Evolutionary conservation across 805 yeast species (phyloP), one percentile per base, ranked within the genome.

Genomic region (Millerago galiae): DNA sequence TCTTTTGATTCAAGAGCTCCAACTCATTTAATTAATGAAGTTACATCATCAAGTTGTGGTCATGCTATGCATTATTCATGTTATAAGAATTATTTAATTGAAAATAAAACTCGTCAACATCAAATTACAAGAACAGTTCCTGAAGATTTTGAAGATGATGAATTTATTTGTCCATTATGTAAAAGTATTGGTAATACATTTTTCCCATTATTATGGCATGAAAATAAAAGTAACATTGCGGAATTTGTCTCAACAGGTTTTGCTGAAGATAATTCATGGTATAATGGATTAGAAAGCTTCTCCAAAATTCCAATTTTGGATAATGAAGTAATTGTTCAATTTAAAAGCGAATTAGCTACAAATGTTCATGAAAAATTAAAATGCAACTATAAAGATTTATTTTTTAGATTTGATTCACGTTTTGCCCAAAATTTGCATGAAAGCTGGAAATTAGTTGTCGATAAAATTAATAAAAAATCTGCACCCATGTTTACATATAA

Each of bases 51-150:
- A 46, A 82, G 95, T 40, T 91, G 99, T 66, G 95, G 96, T 1
- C 99, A 91, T 62, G 95, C 95, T 2, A 83, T 91, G 81, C 99
- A 91, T 60, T 78, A 75, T 47, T 70, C 75, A 14, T 91, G 99
- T 58, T 83, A 81, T 54, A 61, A 76, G 41, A 78, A 79, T 44
- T 85, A 79, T 54, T 60, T 83, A 54, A 67, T 69, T 27, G 73
- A 81, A n/a, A 69, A 73, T 34, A 66, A 75, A 40, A 62, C 70
- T 7, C 71, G 81, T 13, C 78, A 75, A 51, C 77, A 72, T 14
- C 95, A 88, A 55, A 77, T 89, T 28, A 85, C 95, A 0, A 71
- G 95, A 56, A 86, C 90, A 38, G 69, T 81, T 5, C 95, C 96
- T 0, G 95, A 83, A 49, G 79, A 84, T 48, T 63, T 71, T 11